These are phyloP conservation scores for Aaosphaeria arxii DNA, from an alignment of 2,329 filamentous ascomycete species.

Conservation along the genomic window DNA sequence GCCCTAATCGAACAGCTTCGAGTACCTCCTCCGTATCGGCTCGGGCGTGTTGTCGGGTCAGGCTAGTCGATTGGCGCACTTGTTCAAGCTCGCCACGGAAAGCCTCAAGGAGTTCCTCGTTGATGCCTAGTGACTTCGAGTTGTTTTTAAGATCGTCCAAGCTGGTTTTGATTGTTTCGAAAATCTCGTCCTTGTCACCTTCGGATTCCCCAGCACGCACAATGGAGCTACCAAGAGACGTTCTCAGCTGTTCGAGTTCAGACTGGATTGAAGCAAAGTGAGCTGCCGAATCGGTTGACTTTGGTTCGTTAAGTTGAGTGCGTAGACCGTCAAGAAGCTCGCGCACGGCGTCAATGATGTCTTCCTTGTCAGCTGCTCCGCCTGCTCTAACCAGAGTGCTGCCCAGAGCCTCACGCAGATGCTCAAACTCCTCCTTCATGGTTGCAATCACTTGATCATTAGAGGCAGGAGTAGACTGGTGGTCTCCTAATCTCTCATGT, in stretches of 20 bases:
- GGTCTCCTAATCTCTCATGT: constrained; percentile 42
- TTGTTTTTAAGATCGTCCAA: constrained; percentile 37
- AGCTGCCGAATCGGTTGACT: constrained; percentile 41
- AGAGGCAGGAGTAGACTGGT: constrained; percentile 18
- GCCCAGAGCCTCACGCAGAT: constrained; percentile 57
- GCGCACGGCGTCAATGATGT: constrained; percentile 67
- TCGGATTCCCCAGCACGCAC: constrained; percentile 32
- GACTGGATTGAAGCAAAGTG: constrained; percentile 41
- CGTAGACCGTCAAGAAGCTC: constrained; percentile 44
- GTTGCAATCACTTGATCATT: constrained; percentile 47
- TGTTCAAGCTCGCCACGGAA: constrained; percentile 51
- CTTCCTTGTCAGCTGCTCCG: constrained; percentile 54
- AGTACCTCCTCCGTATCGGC: constrained; percentile 49
- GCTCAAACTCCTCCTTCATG: constrained; percentile 60
- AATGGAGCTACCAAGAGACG: constrained; percentile 41
- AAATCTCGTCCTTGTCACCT: constrained; percentile 40
- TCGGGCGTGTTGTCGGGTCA: constrained; percentile 39
- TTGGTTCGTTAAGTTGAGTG: constrained; percentile 35
- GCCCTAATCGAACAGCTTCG: constrained; percentile 47
- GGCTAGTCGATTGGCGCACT: constrained; percentile 41
- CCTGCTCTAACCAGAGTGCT: constrained; percentile 50
- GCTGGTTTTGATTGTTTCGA: constrained; percentile 36
- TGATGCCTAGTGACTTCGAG: constrained; percentile 31
- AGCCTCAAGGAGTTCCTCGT: constrained; percentile 52
- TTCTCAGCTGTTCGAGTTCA: constrained; percentile 44